Conservation (phyloP, 306 rosid species). For the Acacia crassicarpa region DNA sequence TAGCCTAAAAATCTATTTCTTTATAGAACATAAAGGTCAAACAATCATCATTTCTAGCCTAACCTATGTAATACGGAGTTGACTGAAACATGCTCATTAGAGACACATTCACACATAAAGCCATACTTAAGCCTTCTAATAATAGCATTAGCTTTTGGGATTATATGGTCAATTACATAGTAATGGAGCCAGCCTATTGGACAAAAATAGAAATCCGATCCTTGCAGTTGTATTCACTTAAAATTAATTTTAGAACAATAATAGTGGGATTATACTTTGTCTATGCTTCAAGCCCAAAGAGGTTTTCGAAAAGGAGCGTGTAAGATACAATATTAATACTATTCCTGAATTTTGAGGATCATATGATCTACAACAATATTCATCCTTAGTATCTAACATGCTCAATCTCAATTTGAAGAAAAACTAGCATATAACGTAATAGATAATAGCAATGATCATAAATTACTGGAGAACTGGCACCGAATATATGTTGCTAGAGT, state of each 20-base stretch:
- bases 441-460: no score
- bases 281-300: no score
- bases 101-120: not conserved
- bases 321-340: not conserved
- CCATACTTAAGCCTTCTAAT: not conserved
- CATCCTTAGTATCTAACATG: constrained; percentile 6
- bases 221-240: not conserved
- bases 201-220: not conserved
- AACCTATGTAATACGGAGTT: not conserved
- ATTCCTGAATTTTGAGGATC: not conserved
- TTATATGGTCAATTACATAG: not conserved
- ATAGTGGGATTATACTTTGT: not conserved
- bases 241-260: not conserved
- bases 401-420: not conserved
- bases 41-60: not conserved
- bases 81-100: not conserved
- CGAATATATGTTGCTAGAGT: not conserved
- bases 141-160: not conserved
- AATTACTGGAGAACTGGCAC: not conserved
- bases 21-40: not conserved
- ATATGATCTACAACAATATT: not conserved
- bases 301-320: no score
- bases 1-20: not conserved
- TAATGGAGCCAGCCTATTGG: not conserved
- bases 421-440: no score